A percentile compares a stretch with the other conserved stretches of the same genome.
These are phyloP conservation scores for Blumeria hordei DNA, from an alignment of 2,329 filamentous ascomycete species.

Conservation along the genomic window DNA sequence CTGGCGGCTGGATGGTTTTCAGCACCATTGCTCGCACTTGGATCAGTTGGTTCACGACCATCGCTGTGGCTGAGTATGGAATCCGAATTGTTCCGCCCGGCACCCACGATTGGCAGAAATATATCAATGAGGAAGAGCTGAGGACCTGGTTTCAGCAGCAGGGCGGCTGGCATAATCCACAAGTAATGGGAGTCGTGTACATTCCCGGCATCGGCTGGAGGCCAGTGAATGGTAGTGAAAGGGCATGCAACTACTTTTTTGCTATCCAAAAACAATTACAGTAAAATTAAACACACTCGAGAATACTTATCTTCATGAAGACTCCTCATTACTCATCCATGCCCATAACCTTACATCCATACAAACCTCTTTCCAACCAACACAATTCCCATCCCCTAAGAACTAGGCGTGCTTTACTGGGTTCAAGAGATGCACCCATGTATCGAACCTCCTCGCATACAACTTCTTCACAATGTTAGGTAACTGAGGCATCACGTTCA, in stretches of 20 bases:
- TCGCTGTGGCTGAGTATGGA: slow-evolving; percentile 73
- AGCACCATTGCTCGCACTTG: slow-evolving; percentile 82
- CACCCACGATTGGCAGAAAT: slow-evolving; percentile 92
- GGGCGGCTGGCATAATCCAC: slow-evolving; percentile 33
- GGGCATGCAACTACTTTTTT: slow-evolving; percentile 90
- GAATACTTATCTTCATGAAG: too few relatives aligned
- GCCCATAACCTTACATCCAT: too few relatives aligned
- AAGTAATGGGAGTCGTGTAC: slow-evolving; percentile 65
- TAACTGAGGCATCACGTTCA: too few relatives aligned
- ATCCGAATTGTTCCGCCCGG: slow-evolving; percentile 70
- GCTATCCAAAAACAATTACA: slow-evolving; percentile 30
- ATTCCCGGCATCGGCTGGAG: slow-evolving; percentile 80
- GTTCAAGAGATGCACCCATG: too few relatives aligned
- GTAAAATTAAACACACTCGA: too few relatives aligned
- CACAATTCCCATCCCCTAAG: too few relatives aligned
- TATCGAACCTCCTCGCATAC: too few relatives aligned
- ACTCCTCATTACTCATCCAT: too few relatives aligned
- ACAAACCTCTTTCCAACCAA: too few relatives aligned
- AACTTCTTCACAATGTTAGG: too few relatives aligned
- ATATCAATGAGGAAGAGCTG: slow-evolving; percentile 70
- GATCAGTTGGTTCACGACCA: slow-evolving; percentile 78
- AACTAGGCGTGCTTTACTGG: too few relatives aligned
- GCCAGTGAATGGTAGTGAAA: slow-evolving; percentile 57
- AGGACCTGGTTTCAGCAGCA: slow-evolving; percentile 24
- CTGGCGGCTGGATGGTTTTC: slow-evolving; percentile 79